Base-by-base conservation (phyloP, 768 basidiomycete species). In the Rhodotorula kratochvilovae region DNA sequence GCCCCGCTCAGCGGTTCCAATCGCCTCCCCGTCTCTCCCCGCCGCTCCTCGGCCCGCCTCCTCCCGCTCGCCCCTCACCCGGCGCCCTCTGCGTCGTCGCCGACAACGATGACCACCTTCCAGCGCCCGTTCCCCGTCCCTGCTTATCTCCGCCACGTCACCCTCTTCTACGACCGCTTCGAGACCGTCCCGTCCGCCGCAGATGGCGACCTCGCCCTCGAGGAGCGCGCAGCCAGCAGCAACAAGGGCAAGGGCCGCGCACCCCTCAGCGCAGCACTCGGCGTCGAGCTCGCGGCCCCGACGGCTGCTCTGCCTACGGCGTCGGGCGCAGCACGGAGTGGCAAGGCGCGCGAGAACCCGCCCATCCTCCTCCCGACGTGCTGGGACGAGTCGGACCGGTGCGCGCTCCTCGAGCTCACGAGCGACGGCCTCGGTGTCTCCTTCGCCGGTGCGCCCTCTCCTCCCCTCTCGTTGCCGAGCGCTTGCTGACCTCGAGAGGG, bases 121-220 rank as follows among this genome's bases (percentile, higher is more conserved):
- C 36, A 46, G 35, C 70, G 33, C 12, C 60, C 69, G 11, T 77
- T 77, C 68, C 58, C 70, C n/a, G 36, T 68, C n/a, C 76, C 76
- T 0, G 5, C 29, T n/a, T 77, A 77, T 62, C 68, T 77, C 11
- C 42, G 51, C 0, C 76, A 77, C 36, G 71, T 74, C 8, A 27
- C 59, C 48, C 65, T 66, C 19, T 74, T 50, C 68, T 21, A 11
- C 19, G 27, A 54, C 11, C 54, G 42, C 7, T 74, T 77, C 73
- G 51, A 53, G 42, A 76, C 76, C 1, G 65, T 63, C 5, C 68
- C 69, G 19, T 53, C 45, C 6, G 43, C 27, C 50, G 21, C 36
- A 46, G 36, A 48, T 19, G 25, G 4, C 55, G 55, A 16, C 19
- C 42, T 8, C 16, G 42, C 43, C 5, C 16, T 39, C 66, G 57